Base-by-base conservation (phyloP, 177 flowering plant species). In the Vitis hybrid region DNA sequence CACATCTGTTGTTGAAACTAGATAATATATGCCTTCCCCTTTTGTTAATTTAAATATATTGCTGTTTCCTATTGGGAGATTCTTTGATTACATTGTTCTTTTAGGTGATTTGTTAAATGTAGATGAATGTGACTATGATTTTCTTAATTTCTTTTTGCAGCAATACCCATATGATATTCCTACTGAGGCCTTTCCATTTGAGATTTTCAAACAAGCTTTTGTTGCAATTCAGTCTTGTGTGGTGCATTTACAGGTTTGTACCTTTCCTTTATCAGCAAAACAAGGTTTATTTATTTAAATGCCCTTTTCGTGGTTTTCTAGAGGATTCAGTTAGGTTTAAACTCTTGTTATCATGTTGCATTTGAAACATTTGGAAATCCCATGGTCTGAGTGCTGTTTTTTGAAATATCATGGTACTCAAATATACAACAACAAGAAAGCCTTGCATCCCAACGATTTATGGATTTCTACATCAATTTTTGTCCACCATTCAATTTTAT, bases 91-190 rank as follows among this genome's bases (percentile, higher is more conserved):
- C 46, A 35, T 35, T 35, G 46, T 35, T 35, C 41, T 9, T 30
- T 30, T 72, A 15, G 18, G 30, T 66, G 21, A 30, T 77, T 18
- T 24, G 27, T 49, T 35, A 35, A 46, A 49, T 61, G 35, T 18
- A 18, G 21, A 4, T 58, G 17, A n/a, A 35, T 73, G 24, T 60
- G 63, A 41, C 41, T 15, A 65, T 65, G 21, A 18, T 66, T 58
- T 2, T 67, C 61, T 11, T 64, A 30, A 73, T 65, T 73, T 15
- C 15, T 10, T 68, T 73, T 74, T 81, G 79, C 93, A 95, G 99
- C 99, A 93, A 95, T 95, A 95, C 66, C 99, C 99, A 56, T 93
- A 82, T 85, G 99, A 95, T 77, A 91, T 92, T 65, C 99, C 99
- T 12, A 95, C 99, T n/a, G 98, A 93, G 78, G 98, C 99, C 18